Evolutionary conservation across 352 stramenopile genomes (phyloP).

Genomic region (Phytopythium vexans): DNA sequence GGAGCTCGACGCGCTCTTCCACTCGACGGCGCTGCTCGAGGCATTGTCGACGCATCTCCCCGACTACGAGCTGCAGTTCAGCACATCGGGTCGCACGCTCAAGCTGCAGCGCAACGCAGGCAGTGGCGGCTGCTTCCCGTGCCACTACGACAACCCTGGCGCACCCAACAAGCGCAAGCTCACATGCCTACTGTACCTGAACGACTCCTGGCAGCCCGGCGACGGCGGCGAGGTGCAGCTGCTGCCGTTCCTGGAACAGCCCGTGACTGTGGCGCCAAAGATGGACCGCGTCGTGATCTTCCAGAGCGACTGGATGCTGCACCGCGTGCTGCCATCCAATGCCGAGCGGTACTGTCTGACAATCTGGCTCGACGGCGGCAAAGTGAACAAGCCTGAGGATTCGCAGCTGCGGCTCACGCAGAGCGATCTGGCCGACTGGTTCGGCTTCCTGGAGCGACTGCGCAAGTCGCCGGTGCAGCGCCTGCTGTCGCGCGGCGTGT

Average conservation of each 20-base stretch:
- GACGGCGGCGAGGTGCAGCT: slow-evolving; percentile 78
- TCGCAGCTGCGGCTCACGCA: slow-evolving; percentile 63
- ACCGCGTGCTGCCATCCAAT: slow-evolving; percentile 56
- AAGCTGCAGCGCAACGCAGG: slow-evolving; percentile 82
- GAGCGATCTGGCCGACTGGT: slow-evolving; percentile 57
- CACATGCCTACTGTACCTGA: slow-evolving; percentile 80
- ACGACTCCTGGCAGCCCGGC: slow-evolving; percentile 56
- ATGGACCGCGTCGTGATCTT: slow-evolving; percentile 78
- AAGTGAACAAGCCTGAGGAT: slow-evolving; percentile 52
- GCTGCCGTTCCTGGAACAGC: slow-evolving; percentile 60
- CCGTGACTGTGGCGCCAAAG: slow-evolving; percentile 56
- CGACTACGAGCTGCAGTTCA: slow-evolving; percentile 53
- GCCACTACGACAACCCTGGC: slow-evolving; percentile 83
- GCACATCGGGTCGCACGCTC: slow-evolving; percentile 54
- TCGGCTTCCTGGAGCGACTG: slow-evolving; percentile 61
- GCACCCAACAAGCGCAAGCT: slow-evolving; percentile 74
- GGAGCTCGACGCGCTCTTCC: slow-evolving; percentile 62
- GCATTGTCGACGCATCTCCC: slow-evolving; percentile 49
- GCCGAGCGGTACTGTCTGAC: slow-evolving; percentile 62
- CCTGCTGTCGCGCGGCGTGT: slow-evolving; percentile 70
- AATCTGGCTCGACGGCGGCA: slow-evolving; percentile 53
- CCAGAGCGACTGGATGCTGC: slow-evolving; percentile 67
- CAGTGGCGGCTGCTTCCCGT: slow-evolving; percentile 73
- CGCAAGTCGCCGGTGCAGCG: slow-evolving; percentile 59
- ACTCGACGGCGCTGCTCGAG: slow-evolving; percentile 52